Percentiles rank a stretch among this genome's conserved stretches.
Evolutionary conservation across 345 rosid genomes (phyloP).

Genomic region (Litchi chinensis): DNA sequence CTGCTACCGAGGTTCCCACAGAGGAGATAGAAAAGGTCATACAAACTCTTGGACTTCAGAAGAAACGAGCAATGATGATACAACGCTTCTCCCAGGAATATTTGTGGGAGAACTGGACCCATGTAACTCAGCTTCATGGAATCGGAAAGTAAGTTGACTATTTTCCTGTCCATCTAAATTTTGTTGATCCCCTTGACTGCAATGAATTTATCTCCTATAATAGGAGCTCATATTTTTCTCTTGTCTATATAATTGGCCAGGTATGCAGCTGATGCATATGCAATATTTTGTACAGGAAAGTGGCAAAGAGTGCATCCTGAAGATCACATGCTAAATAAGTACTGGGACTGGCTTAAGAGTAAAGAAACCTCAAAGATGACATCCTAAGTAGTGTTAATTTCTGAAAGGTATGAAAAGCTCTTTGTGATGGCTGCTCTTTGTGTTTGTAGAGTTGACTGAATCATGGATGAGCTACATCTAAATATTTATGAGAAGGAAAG

Average conservation of each 20-base stretch:
- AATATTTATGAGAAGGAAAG: not conserved
- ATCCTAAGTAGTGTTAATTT: conserved; percentile 66
- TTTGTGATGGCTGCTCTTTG: not conserved
- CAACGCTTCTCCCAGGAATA: conserved; percentile 62
- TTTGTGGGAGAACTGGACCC: conserved; percentile 67
- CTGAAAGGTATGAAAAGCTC: conserved; percentile 25
- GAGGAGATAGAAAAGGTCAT: conserved; percentile 52
- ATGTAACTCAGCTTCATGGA: conserved; percentile 79
- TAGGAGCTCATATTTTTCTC: not conserved
- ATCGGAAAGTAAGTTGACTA: conserved; percentile 61
- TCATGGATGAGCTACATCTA: not conserved
- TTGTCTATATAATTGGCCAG: conserved; percentile 31
- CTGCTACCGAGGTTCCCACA: conserved; percentile 45
- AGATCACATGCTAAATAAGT: conserved; percentile 71
- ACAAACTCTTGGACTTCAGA: conserved; percentile 56
- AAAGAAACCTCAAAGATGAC: conserved; percentile 60
- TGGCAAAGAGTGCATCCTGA: conserved; percentile 65
- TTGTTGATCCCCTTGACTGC: not conserved
- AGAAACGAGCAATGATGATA: conserved; percentile 61
- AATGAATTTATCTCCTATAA: not conserved
- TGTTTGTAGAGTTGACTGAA: not conserved
- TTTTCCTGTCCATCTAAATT: not conserved
- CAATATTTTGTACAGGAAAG: conserved; percentile 84
- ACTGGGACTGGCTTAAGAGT: conserved; percentile 52
- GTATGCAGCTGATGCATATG: conserved; percentile 91